Base-by-base conservation (phyloP, 345 rosid genomes). In the Heritiera fomes region DNA sequence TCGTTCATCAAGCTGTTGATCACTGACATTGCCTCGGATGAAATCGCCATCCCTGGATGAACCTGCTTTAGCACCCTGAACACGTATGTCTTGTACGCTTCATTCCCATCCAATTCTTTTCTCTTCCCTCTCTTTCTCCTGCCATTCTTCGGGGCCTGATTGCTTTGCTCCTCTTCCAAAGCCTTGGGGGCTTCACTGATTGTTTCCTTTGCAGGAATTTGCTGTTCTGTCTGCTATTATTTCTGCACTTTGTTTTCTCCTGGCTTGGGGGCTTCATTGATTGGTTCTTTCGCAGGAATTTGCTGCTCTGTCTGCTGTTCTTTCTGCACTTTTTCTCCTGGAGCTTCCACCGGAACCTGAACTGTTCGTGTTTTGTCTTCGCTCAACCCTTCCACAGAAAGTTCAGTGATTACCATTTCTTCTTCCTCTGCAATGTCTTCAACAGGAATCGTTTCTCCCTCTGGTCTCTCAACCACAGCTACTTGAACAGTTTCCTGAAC, bases 1-100 rank as follows among this genome's bases (percentile, higher is more conserved):
- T 92, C 97, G 46, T 79, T 87, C 91, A 92, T 88, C 76, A 88
- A 83, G 70, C 82, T 88, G 80, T 92, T 91, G 9, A 94, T 72
- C 28, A 90, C 86, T 45, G 88, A 71, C 94, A 90, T 91, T 2
- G 93, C 98, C 80, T 87, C 83, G 3, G 88, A 84, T 7, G 96
- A 91, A 76, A 92, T 87, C 53, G 82, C 84, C 79, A 92, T 66
- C 4, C 85, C 89, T 5, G 93, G 97, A 79, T 94, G 96, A 71
- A 90, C 93, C 53, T 88, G 90, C 84, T 91, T 92, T 86, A 88
- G 62, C 62, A 91, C 92, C 81, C 64, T 87, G 30, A 79, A 89
- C 68, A 91, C 93, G 67, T 90, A 91, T 84, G 89, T 86, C 84
- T 73, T 87, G 83, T 89, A 91, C 76, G 80, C 88, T 75, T 84